Conservation (phyloP, 139 green algal species). For the Chlamydomonas eustigma region DNA sequence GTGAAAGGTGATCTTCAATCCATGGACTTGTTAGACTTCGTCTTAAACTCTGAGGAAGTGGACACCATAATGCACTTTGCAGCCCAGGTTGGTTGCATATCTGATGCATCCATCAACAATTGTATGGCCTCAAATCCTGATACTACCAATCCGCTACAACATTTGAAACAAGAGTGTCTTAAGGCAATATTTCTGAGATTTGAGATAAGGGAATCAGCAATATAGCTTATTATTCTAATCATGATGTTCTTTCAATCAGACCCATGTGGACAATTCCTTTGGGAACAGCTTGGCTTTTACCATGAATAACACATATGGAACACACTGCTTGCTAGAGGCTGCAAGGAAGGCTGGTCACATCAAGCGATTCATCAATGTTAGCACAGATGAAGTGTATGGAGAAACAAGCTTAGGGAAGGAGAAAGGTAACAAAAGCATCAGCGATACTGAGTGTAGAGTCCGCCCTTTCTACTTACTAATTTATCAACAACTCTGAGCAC, state of each 20-base stretch:
- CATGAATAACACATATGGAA: constrained; percentile 96
- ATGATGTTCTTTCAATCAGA: no score
- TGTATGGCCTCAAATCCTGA: no score
- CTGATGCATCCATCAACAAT: no score
- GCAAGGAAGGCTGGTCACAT: constrained; percentile 72
- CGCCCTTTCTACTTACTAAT: no score
- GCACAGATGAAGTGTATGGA: constrained; percentile 79
- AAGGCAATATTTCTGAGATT: no score
- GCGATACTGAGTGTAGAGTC: no score
- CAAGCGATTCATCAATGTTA: constrained; percentile 91
- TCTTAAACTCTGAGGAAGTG: constrained; percentile 81
- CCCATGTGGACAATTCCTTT: constrained; percentile 98
- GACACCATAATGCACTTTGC: constrained; percentile 99
- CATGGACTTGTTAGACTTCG: constrained; percentile 82
- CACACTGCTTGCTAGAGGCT: constrained; percentile 93
- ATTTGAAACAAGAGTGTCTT: no score
- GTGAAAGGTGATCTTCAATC: constrained; percentile 92
- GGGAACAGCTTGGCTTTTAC: constrained; percentile 92
- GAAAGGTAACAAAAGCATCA: constrained; percentile 46
- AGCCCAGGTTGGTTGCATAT: constrained; percentile 57
- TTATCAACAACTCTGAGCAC: no score
- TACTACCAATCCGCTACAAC: no score
- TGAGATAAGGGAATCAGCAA: no score
- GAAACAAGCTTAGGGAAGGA: constrained; percentile 70
- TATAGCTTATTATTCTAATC: no score